A percentile compares a stretch with the other conserved stretches of the same genome.
These are phyloP conservation scores for Trichophyton rubrum DNA, from an alignment of 2,329 filamentous ascomycete genomes.

Conservation along the genomic window DNA sequence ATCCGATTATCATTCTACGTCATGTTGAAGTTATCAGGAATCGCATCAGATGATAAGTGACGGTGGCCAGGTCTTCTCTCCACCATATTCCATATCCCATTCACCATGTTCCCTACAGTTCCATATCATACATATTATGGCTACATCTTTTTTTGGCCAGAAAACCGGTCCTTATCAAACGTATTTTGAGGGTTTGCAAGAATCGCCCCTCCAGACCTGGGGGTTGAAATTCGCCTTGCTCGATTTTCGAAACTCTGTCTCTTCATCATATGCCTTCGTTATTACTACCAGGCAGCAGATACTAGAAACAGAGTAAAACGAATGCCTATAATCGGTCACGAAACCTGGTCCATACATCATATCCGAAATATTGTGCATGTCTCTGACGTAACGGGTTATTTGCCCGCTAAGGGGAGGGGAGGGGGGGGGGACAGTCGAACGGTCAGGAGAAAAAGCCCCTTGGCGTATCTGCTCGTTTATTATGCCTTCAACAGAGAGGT, in stretches of 20 bases:
- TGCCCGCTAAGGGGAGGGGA: neutral
- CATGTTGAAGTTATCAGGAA: neutral
- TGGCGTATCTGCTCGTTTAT: neutral
- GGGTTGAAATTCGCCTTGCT: neutral
- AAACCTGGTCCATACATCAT: neutral
- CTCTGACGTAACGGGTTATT: neutral
- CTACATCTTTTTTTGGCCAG: neutral
- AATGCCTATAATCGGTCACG: neutral
- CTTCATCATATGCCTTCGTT: neutral
- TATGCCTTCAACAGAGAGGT: neutral
- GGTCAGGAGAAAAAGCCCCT: neutral
- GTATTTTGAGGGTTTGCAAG: neutral
- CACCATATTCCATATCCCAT: neutral
- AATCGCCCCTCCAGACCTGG: neutral
- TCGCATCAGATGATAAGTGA: neutral
- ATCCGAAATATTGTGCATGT: neutral
- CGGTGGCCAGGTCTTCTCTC: neutral
- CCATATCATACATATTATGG: neutral
- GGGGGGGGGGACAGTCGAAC: neutral
- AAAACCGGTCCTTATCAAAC: neutral
- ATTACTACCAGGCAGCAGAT: neutral
- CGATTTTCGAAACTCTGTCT: neutral
- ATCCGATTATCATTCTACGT: neutral
- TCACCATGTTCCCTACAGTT: neutral
- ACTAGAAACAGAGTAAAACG: neutral